Conservation (phyloP, 768 basidiomycete species). For the Punctularia strigosozonata region DNA sequence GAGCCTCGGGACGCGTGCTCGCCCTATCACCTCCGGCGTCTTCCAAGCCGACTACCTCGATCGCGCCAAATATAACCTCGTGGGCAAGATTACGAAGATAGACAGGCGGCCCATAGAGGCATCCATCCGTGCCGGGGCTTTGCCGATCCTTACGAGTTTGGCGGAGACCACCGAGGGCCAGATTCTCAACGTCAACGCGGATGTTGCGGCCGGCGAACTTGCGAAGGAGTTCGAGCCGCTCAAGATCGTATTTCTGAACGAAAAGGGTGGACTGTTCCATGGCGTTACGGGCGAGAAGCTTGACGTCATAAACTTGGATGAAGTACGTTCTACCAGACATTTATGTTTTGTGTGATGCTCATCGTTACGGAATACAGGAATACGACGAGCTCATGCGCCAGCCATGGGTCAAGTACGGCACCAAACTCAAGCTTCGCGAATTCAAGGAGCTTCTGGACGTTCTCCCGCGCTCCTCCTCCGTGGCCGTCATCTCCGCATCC, state of each 20-base stretch:
- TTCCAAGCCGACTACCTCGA: constrained; percentile 97
- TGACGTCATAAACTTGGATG: constrained; percentile 93
- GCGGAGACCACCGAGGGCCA: constrained; percentile 96
- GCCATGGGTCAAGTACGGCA: constrained; percentile 98
- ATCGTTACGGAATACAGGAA: constrained; percentile 41
- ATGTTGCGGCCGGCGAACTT: constrained; percentile 95
- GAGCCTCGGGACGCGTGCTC: constrained; percentile 88
- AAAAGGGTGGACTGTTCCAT: constrained; percentile 97
- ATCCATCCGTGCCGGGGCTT: constrained; percentile 88
- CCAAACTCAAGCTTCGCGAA: constrained; percentile 96
- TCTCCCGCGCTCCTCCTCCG: constrained; percentile 95
- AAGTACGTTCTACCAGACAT: constrained; percentile 35
- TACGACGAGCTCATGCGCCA: constrained; percentile 96
- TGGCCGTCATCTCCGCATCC: constrained; percentile 91
- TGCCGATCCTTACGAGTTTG: constrained; percentile 90
- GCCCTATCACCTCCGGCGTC: constrained; percentile 95
- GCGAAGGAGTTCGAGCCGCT: constrained; percentile 96
- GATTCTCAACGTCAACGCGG: constrained; percentile 97
- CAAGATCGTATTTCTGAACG: constrained; percentile 97
- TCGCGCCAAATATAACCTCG: constrained; percentile 87
- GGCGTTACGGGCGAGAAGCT: constrained; percentile 95
- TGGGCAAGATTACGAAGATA: constrained; percentile 89
- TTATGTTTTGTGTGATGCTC: constrained; percentile 3
- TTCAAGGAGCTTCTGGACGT: constrained; percentile 98
- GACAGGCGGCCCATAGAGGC: constrained; percentile 97